Base-by-base conservation (phyloP, 176 grass and related monocot species). In the Ananas comosus region DNA sequence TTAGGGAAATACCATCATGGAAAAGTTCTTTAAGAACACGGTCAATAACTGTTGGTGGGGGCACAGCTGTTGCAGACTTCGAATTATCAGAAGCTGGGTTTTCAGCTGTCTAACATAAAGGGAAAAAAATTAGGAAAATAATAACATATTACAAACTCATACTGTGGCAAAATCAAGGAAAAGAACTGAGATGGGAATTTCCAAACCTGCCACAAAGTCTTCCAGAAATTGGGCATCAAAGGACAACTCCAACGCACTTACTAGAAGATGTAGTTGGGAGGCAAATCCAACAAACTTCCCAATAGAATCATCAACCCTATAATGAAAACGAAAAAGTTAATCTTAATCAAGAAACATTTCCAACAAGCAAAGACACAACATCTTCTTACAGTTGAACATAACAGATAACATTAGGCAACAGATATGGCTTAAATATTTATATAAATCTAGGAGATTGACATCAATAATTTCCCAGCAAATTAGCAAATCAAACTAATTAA, bases 21-120 rank as follows among this genome's bases (percentile, higher is more conserved):
- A 96, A 96, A 82, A 96, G 76, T 73, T 96, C 93, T 87, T 92
- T 96, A 57, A 96, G 84, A 64, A 85, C 88, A 76, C 93, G 84
- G 74, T 97, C 93, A 72, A 97, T 49, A 69, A 92, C 83, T 16
- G 89, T 79, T 83, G 93, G 93, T 52, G 93, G 93, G 74, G 93
- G 93, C 13, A 92, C 74, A 72, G 61, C 72, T 64, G 78, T 71
- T 69, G 86, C 70, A 78, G 83, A 83, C 77, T 92, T 92, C 1
- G 72, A 87, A 85, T 69, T 90, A 72, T 92, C 93, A 64, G 81
- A 72, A 16, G 79, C 86, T 71, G 79, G 80, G 83, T 79, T 92
- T 85, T 92, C 93, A 81, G 79, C 89, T 92, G 78, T 85, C 89
- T 97, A 97, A 82, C 89, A 90, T 50, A 25, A 71, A 48, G 71